Conservation (phyloP, 2,329 filamentous ascomycete species). For the Calonectria pseudoreteaudii region DNA sequence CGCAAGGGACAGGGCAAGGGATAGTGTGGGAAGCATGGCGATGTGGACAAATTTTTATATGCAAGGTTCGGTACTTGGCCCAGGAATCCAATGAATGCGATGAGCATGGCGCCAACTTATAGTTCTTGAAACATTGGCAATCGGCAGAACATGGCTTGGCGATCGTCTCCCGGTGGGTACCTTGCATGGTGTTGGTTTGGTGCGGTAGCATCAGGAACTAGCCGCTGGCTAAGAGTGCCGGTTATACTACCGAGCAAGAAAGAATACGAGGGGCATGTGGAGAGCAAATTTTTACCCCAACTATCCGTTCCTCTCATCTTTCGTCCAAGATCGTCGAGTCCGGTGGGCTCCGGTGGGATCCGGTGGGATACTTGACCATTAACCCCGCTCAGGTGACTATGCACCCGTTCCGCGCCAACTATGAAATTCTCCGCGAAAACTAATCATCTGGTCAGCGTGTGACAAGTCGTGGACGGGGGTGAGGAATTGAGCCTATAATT, state of each 20-base stretch:
- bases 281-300: background rate
- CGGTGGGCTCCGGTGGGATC: background rate
- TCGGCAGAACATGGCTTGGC: background rate
- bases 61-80: background rate
- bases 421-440: background rate
- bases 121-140: constrained; percentile 1
- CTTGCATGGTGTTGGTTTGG: background rate
- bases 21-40: background rate
- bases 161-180: constrained; percentile 5
- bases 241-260: background rate
- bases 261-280: background rate
- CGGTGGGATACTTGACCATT: background rate
- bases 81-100: background rate
- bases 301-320: background rate
- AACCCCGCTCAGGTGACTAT: background rate
- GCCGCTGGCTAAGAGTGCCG: background rate
- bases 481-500: background rate
- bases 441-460: background rate
- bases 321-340: background rate
- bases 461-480: background rate
- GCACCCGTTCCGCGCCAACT: background rate
- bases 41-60: background rate
- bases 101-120: background rate
- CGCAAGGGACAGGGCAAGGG: background rate
- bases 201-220: background rate